These are phyloP conservation scores for Ceratocystis albifundus DNA, from an alignment of 2,329 filamentous ascomycete genomes.

Conservation along the genomic window DNA sequence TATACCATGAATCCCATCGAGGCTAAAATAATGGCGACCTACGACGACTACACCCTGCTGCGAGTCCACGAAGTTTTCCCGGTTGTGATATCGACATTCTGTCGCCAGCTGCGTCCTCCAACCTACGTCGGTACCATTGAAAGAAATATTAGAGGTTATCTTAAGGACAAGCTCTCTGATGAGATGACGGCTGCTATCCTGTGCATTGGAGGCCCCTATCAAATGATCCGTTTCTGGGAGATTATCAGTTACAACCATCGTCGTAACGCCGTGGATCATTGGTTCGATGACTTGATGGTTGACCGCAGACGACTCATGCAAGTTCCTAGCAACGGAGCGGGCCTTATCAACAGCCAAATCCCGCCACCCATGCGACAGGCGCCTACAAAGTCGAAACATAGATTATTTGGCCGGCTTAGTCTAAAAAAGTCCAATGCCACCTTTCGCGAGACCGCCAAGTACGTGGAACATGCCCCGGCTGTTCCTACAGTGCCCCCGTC, in stretches of 20 bases:
- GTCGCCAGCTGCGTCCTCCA: conserved; percentile 49
- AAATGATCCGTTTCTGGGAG: conserved; percentile 54
- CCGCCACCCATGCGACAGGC: conserved; percentile 29
- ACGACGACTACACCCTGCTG: conserved; percentile 51
- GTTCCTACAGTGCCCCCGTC: neutral
- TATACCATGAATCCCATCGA: conserved; percentile 55
- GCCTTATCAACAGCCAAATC: conserved; percentile 27
- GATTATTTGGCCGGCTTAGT: conserved; percentile 41
- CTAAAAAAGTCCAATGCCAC: conserved; percentile 44
- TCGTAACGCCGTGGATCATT: conserved; percentile 47
- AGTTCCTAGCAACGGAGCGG: neutral
- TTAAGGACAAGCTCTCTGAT: conserved; percentile 50
- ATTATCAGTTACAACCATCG: conserved; percentile 54
- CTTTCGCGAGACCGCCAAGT: conserved; percentile 8
- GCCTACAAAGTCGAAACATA: conserved; percentile 40
- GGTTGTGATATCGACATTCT: conserved; percentile 52
- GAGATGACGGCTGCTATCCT: conserved; percentile 51
- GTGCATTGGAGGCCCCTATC: conserved; percentile 48
- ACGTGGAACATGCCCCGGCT: neutral
- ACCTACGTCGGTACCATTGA: conserved; percentile 54
- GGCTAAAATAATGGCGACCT: conserved; percentile 49
- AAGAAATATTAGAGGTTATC: conserved; percentile 50
- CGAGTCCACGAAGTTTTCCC: conserved; percentile 55
- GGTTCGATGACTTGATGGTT: conserved; percentile 42
- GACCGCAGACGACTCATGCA: conserved; percentile 30